Conservation (phyloP, 2,329 filamentous ascomycete genomes). For the Ophiognomonia clavigignenti-juglandacearum region DNA sequence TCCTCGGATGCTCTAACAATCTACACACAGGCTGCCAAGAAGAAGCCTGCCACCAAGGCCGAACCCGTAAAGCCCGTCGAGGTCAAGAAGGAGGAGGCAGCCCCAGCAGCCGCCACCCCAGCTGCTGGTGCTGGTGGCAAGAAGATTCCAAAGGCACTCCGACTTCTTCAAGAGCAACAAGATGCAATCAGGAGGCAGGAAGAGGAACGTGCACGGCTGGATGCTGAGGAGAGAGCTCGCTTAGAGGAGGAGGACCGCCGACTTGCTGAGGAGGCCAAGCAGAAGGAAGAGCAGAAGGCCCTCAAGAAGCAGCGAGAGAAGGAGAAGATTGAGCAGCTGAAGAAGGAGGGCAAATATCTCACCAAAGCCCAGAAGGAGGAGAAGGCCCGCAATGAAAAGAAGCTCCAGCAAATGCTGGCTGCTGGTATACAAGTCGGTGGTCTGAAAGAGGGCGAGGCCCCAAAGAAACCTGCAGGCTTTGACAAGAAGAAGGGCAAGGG, state of each 20-base stretch:
- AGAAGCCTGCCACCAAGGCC: slow-evolving; percentile 57
- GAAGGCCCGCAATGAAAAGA: slow-evolving; percentile 72
- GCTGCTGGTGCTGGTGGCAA: slow-evolving; percentile 50
- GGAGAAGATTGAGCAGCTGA: slow-evolving; percentile 79
- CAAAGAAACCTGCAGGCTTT: slow-evolving; percentile 59
- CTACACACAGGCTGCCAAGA: slow-evolving; percentile 69
- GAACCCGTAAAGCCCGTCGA: slow-evolving; percentile 50
- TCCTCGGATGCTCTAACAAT: slow-evolving; percentile 1
- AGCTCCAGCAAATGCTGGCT: slow-evolving; percentile 80
- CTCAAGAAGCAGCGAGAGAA: slow-evolving; percentile 83
- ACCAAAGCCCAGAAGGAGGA: slow-evolving; percentile 83
- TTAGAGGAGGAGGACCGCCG: slow-evolving; percentile 61
- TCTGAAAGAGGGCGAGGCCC: slow-evolving; percentile 45
- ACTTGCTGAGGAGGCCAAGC: slow-evolving; percentile 63
- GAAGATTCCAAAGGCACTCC: slow-evolving; percentile 75
- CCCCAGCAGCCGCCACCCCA: slow-evolving; percentile 26
- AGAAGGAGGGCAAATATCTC: slow-evolving; percentile 81
- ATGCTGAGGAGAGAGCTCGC: slow-evolving; percentile 49
- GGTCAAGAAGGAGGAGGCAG: slow-evolving; percentile 42
- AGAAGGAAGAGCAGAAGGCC: slow-evolving; percentile 67
- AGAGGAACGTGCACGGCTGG: slow-evolving; percentile 56
- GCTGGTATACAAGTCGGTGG: slow-evolving; percentile 70
- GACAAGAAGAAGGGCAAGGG: slow-evolving; percentile 65
- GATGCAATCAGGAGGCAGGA: slow-evolving; percentile 64
- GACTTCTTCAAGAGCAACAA: slow-evolving; percentile 74